Base-by-base conservation (phyloP, 2,329 filamentous ascomycete genomes). In the Cladosporium sp. region DNA sequence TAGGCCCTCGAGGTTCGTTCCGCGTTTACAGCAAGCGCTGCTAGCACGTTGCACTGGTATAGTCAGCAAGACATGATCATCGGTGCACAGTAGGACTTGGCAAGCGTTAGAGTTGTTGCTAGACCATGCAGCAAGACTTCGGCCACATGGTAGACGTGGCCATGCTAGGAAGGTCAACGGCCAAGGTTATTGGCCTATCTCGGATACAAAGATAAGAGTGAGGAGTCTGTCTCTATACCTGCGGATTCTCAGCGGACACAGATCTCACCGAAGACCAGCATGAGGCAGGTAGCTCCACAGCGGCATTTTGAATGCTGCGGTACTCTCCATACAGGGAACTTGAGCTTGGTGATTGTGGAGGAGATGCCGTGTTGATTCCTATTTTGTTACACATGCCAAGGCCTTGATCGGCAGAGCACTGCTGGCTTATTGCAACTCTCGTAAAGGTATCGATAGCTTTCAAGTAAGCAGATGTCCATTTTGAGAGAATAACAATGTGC, bases 351-450 rank as follows among this genome's bases (percentile, higher is more conserved):
- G 19, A 30, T 47, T 28, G 43, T 30, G 43, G 43, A 47, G 43
- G 8, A 17, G 17, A 14, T 30, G 42, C 15, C n/a, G 25, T 30
- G 15, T 47, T 47, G 25, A 30, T 3, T 30, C 12, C 15, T 11
- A 17, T 47, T 47, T 14, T n/a, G 15, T 47, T 47, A 47, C 43
- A 47, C 30, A 50, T 37, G 47, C 47, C 47, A 50, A 50, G 47
- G 28, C 17, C 30, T 11, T 45, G 42, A 45, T 45, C 42, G 42
- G 42, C 42, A 30, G 15, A 11, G 42, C 15, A 47, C n/a, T 30
- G 43, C 22, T 47, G 43, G 43, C 43, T 47, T 47, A 47, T 47
- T 22, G 43, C 15, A 17, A 47, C 25, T 30, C 14, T 30, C 43
- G 25, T 30, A 6, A 30, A 47, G 3, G 15, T 9, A 17, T 47